phyloP scores from a whole-genome alignment of 129 eudicot species.

The Centella asiatica region DNA sequence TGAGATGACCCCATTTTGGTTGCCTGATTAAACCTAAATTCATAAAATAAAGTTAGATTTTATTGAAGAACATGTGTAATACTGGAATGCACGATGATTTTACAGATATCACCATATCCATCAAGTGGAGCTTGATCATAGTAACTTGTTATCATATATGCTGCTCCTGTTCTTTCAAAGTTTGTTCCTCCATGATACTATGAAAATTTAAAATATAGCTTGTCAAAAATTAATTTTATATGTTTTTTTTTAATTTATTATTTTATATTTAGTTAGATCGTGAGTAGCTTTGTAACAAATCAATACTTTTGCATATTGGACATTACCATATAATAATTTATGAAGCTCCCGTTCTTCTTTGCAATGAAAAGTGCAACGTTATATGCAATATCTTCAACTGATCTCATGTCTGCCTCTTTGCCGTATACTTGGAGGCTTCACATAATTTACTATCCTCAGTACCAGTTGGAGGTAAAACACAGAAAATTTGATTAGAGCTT shows the following conservation, averaged over 20 bases:
- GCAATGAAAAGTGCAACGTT: conserved; percentile 58
- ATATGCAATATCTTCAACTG: conserved; percentile 73
- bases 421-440: conserved; percentile 72
- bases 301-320: no score
- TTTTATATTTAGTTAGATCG: no score
- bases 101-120: conserved; percentile 54
- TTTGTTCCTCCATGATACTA: conserved; percentile 98
- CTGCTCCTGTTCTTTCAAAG: conserved; percentile 58
- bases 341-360: conserved; percentile 71
- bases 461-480: background rate
- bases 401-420: conserved; percentile 33
- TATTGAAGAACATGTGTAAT: background rate
- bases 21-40: conserved; percentile 50
- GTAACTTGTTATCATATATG: conserved; percentile 53
- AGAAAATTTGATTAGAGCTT: conserved; percentile 14
- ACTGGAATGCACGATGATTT: background rate
- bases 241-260: no score
- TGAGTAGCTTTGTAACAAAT: no score
- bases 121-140: conserved; percentile 93
- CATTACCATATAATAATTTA: conserved; percentile 81
- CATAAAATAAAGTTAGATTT: background rate
- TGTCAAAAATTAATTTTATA: no score
- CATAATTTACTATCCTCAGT: background rate
- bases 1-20: conserved; percentile 85
- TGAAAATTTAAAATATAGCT: background rate